These are phyloP conservation scores for Metarhizium humberi DNA, from an alignment of 2,329 filamentous ascomycete genomes.

Conservation along the genomic window DNA sequence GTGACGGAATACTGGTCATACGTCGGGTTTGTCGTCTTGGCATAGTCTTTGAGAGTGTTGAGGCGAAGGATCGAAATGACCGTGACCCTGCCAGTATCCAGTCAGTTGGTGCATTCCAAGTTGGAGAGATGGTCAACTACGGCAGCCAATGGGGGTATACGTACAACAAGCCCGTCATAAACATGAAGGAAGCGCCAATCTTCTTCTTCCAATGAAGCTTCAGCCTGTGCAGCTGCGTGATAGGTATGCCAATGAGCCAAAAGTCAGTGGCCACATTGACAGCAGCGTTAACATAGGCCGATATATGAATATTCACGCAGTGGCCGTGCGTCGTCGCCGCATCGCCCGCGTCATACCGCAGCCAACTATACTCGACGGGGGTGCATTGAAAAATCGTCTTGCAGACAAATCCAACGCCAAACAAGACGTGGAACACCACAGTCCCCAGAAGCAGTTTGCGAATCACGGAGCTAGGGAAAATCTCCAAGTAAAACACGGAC, in stretches of 20 bases:
- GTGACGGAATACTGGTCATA: slow-evolving; percentile 17
- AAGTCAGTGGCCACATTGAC: slow-evolving; percentile 37
- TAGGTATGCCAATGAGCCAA: slow-evolving; percentile 35
- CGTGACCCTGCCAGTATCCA: slow-evolving; percentile 13
- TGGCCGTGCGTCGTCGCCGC: slow-evolving; percentile 17
- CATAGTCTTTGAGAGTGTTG: slow-evolving; percentile 16
- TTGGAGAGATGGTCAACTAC: background rate
- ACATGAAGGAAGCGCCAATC: slow-evolving; percentile 30
- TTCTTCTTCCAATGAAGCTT: slow-evolving; percentile 31
- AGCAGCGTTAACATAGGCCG: slow-evolving; percentile 35
- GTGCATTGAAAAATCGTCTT: slow-evolving; percentile 34
- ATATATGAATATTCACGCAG: slow-evolving; percentile 34
- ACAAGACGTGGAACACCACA: slow-evolving; percentile 22
- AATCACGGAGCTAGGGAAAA: slow-evolving; percentile 30
- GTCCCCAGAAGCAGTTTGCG: slow-evolving; percentile 26
- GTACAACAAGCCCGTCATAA: slow-evolving; percentile 28
- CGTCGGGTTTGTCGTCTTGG: slow-evolving; percentile 17
- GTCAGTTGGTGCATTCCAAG: background rate
- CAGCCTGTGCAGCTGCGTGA: slow-evolving; percentile 26
- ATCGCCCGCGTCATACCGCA: slow-evolving; percentile 31
- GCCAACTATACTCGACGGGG: slow-evolving; percentile 37
- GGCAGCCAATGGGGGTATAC: background rate
- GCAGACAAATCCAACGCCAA: slow-evolving; percentile 27
- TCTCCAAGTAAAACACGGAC: slow-evolving; percentile 38
- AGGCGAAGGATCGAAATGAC: slow-evolving; percentile 23